Conservation (phyloP, 371 early-diverging fungal species). For the Parasitella parasitica region DNA sequence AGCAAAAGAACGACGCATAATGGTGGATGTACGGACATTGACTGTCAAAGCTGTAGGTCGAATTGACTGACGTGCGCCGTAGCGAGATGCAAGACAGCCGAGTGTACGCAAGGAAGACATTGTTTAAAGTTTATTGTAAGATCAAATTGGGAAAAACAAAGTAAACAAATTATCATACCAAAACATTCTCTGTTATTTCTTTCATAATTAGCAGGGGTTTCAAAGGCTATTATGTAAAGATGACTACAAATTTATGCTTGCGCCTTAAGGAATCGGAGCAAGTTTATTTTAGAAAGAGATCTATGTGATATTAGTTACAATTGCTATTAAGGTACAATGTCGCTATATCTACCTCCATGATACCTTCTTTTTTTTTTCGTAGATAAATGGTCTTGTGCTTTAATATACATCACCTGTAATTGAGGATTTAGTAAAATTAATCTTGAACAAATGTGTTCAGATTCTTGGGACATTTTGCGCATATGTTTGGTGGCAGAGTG, state of each 20-base stretch:
- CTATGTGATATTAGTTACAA: neutral
- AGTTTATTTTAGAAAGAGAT: neutral
- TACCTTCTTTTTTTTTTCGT: too few relatives aligned
- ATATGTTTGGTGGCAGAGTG: neutral
- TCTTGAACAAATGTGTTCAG: constrained; percentile 6
- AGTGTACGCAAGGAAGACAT: constrained; percentile 16
- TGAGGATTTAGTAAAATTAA: neutral
- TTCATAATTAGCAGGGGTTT: neutral
- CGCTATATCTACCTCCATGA: neutral
- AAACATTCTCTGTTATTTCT: too few relatives aligned
- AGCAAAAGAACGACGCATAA: neutral
- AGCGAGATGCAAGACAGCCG: neutral
- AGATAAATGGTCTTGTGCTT: too few relatives aligned
- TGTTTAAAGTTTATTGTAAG: constrained; percentile 4
- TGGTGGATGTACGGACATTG: neutral
- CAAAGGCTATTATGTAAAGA: neutral
- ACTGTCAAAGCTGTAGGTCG: neutral
- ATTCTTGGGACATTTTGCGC: neutral
- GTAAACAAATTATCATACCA: too few relatives aligned
- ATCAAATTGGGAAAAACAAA: neutral
- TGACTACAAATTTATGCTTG: neutral
- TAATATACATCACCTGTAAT: too few relatives aligned
- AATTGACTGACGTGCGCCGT: neutral
- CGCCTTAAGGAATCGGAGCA: neutral
- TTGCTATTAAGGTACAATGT: too few relatives aligned